A percentile compares a stretch with the other conserved stretches of the same genome.
Evolutionary conservation across 352 stramenopile species (phyloP).

Genomic region (Phytophthora sp.): DNA sequence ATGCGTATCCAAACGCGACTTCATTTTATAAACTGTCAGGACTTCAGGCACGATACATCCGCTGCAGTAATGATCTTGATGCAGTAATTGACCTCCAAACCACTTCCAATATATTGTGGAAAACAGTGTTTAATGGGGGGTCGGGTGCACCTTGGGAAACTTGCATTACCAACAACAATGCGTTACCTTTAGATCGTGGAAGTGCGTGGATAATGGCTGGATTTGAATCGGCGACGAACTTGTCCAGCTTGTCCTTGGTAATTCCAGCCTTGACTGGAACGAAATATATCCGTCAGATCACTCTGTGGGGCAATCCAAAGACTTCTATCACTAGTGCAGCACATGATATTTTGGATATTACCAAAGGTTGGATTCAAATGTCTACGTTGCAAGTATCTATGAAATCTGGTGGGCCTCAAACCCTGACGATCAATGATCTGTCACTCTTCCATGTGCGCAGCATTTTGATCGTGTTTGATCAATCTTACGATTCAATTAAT

Average conservation of each 20-base stretch:
- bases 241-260: slow-evolving; percentile 48
- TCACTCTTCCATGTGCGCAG: slow-evolving; percentile 29
- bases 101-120: slow-evolving; percentile 6
- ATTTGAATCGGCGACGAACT: slow-evolving; percentile 40
- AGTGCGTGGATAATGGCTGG: slow-evolving; percentile 67
- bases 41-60: slow-evolving; percentile 34
- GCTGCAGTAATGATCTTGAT: slow-evolving; percentile 39
- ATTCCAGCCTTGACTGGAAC: slow-evolving; percentile 48
- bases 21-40: slow-evolving; percentile 34
- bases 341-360: slow-evolving; percentile 34
- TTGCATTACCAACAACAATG: slow-evolving; percentile 48
- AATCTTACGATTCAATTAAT: slow-evolving; percentile 56
- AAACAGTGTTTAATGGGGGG: slow-evolving; percentile 18
- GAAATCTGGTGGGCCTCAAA: slow-evolving; percentile 53
- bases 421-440: slow-evolving; percentile 35
- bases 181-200: slow-evolving; percentile 35
- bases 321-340: slow-evolving; percentile 20
- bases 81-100: slow-evolving; percentile 26
- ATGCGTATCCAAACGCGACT: slow-evolving; percentile 47
- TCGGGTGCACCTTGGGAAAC: slow-evolving; percentile 36
- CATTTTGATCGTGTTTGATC: slow-evolving; percentile 55
- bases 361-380: slow-evolving; percentile 51
- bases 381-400: slow-evolving; percentile 41
- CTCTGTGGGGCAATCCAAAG: slow-evolving; percentile 50
- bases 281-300: slow-evolving; percentile 57